Conservation (phyloP, 1,139 yeast genomes). For the Candida freyschussii region DNA sequence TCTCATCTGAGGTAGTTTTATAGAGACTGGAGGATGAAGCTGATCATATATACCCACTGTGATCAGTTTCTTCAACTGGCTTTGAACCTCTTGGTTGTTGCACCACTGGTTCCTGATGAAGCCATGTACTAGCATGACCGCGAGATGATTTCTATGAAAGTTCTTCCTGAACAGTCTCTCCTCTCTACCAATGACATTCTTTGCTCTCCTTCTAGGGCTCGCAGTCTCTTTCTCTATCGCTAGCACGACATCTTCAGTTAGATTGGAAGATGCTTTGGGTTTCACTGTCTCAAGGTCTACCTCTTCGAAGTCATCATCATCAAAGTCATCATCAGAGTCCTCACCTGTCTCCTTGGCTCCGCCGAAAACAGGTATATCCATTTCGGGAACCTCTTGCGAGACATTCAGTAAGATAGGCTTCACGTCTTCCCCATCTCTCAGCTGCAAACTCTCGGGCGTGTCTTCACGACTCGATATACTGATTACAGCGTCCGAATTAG, state of each 20-base stretch:
- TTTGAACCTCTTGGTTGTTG: slow-evolving; percentile 42
- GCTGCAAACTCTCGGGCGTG: no score
- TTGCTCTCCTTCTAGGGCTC: slow-evolving; percentile 23
- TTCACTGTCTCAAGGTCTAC: slow-evolving; percentile 34
- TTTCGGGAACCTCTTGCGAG: slow-evolving; percentile 19
- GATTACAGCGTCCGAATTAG: slow-evolving; percentile 8
- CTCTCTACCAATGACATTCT: slow-evolving; percentile 42
- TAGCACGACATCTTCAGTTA: slow-evolving; percentile 22
- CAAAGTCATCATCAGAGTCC: slow-evolving; percentile 31
- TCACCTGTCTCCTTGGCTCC: no score
- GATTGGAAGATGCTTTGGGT: slow-evolving; percentile 21
- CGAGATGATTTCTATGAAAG: slow-evolving; percentile 58
- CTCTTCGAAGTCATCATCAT: slow-evolving; percentile 38
- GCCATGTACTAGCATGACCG: slow-evolving; percentile 61
- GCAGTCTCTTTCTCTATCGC: slow-evolving; percentile 18
- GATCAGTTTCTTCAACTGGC: slow-evolving; percentile 38
- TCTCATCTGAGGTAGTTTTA: slow-evolving; percentile 37
- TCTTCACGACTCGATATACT: slow-evolving; percentile 3
- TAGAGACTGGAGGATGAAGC: slow-evolving; percentile 41
- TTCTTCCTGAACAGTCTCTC: slow-evolving; percentile 48
- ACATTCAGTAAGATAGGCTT: no score
- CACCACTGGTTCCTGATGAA: slow-evolving; percentile 71
- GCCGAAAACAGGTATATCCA: slow-evolving; percentile 3
- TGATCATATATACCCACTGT: slow-evolving; percentile 42
- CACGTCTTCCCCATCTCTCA: no score